These are phyloP conservation scores for Oryza longistaminata DNA, from an alignment of 176 grass and related monocot genomes.

Conservation along the genomic window DNA sequence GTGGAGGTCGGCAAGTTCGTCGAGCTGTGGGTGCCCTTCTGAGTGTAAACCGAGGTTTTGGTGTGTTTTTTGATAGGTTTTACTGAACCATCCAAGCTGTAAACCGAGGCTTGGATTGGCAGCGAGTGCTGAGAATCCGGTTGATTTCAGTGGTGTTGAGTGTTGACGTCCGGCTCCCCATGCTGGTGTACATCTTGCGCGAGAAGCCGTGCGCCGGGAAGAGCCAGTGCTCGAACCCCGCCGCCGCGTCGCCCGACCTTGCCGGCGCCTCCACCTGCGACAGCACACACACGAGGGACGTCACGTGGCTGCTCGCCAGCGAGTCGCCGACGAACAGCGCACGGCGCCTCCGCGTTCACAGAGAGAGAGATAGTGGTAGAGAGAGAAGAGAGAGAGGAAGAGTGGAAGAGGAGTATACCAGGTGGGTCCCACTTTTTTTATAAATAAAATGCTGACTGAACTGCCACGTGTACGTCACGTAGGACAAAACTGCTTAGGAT, in stretches of 20 bases:
- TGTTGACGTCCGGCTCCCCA: slow-evolving; percentile 42
- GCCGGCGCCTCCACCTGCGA: slow-evolving; percentile 15
- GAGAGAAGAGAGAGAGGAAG: no score
- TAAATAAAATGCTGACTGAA: no score
- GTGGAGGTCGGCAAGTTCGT: slow-evolving; percentile 35
- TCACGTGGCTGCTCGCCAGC: slow-evolving; percentile 58
- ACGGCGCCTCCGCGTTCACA: no score
- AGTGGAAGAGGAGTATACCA: no score
- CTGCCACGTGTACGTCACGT: no score
- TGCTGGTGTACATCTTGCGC: slow-evolving; percentile 43
- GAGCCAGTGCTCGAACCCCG: slow-evolving; percentile 48
- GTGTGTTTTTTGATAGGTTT: slow-evolving; percentile 21
- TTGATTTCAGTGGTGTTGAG: slow-evolving; percentile 41
- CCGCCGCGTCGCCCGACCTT: slow-evolving; percentile 31
- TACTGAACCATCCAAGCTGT: slow-evolving; percentile 23
- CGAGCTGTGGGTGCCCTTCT: slow-evolving; percentile 40
- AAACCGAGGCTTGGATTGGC: slow-evolving; percentile 6
- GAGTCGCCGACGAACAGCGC: slow-evolving; percentile 75
- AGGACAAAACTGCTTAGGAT: no score
- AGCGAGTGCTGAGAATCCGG: slow-evolving; percentile 1
- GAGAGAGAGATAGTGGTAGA: no score
- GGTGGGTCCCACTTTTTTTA: no score
- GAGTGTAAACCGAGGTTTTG: no score
- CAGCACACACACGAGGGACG: slow-evolving; percentile 53
- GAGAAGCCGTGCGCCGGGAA: slow-evolving; percentile 37